A percentile compares a stretch with the other conserved stretches of the same genome.
These are phyloP conservation scores for Mycena pura DNA, from an alignment of 768 basidiomycete species.

Conservation along the genomic window DNA sequence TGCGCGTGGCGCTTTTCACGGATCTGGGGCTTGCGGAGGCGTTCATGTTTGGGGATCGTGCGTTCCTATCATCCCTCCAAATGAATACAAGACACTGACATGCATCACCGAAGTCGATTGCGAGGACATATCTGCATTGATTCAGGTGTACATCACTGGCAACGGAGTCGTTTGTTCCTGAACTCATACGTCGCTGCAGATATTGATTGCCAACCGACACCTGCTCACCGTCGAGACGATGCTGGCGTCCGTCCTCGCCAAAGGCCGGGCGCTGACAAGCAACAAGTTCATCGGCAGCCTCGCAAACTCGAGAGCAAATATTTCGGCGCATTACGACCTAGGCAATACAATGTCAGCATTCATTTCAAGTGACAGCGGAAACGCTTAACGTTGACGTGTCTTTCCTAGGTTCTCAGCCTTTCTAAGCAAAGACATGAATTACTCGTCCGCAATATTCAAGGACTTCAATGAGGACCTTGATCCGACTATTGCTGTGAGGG, in stretches of 20 bases:
- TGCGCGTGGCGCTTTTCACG: conserved; percentile 24
- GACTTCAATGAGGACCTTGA: conserved; percentile 45
- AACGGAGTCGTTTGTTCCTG: background rate
- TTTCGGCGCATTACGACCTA: conserved; percentile 62
- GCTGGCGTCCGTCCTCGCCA: conserved; percentile 17
- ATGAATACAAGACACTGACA: background rate
- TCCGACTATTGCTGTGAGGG: conserved; percentile 37
- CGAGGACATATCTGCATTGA: conserved; percentile 23
- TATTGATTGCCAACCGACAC: conserved; percentile 23
- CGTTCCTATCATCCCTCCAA: background rate
- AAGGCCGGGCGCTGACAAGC: conserved; percentile 18
- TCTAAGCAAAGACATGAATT: conserved; percentile 60
- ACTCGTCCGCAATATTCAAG: conserved; percentile 58
- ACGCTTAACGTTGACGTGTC: background rate
- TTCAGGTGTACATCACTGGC: conserved; percentile 10
- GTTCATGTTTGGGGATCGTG: conserved; percentile 27
- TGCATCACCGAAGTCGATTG: conserved; percentile 19
- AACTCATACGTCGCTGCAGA: background rate
- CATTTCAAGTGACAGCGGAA: background rate
- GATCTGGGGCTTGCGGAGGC: conserved; percentile 24
- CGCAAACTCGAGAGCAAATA: conserved; percentile 53
- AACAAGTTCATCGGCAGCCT: conserved; percentile 53
- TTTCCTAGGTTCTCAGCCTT: conserved; percentile 33
- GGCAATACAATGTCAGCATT: conserved; percentile 58
- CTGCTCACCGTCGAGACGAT: conserved; percentile 13